These are phyloP conservation scores for Podaxis sp. DNA, from an alignment of 768 basidiomycete species.

Conservation along the genomic window DNA sequence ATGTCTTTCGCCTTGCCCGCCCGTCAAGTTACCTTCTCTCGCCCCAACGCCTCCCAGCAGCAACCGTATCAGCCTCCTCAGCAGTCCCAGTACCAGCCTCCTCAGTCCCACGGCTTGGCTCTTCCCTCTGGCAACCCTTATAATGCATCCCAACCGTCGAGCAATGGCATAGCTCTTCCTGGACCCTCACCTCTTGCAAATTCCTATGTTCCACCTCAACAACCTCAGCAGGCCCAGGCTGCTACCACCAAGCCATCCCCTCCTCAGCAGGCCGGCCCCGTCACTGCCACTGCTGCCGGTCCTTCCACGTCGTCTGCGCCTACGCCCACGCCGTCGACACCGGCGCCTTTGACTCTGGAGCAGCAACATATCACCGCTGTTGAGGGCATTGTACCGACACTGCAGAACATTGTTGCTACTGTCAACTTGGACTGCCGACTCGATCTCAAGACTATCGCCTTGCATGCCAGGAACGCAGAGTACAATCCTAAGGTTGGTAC, in stretches of 20 bases:
- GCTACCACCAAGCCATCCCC: constrained; percentile 21
- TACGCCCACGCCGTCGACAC: constrained; percentile 61
- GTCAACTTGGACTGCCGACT: constrained; percentile 97
- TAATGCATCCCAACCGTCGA: constrained; percentile 33
- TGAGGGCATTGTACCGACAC: constrained; percentile 97
- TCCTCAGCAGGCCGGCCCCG: constrained; percentile 26
- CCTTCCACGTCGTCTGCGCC: constrained; percentile 55
- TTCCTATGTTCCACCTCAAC: constrained; percentile 45
- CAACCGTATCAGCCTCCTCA: constrained; percentile 47
- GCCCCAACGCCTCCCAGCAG: constrained; percentile 50
- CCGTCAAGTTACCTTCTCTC: constrained; percentile 77
- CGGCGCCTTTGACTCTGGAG: constrained; percentile 77
- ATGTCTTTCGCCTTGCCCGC: constrained; percentile 73
- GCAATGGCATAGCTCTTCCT: constrained; percentile 41
- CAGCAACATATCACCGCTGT: constrained; percentile 96
- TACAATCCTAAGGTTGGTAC: constrained; percentile 99
- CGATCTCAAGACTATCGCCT: constrained; percentile 96
- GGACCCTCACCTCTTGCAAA: constrained; percentile 61
- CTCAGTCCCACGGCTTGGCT: constrained; percentile 45
- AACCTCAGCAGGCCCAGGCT: constrained; percentile 29
- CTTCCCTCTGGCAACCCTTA: constrained; percentile 60
- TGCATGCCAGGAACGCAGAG: constrained; percentile 98
- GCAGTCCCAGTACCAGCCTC: constrained; percentile 39
- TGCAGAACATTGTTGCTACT: constrained; percentile 99
- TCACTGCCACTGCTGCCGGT: constrained; percentile 47